These are phyloP conservation scores for Cutaneotrichosporon dermatis DNA, from an alignment of 1,284 basidiomycete species.

Conservation along the genomic window DNA sequence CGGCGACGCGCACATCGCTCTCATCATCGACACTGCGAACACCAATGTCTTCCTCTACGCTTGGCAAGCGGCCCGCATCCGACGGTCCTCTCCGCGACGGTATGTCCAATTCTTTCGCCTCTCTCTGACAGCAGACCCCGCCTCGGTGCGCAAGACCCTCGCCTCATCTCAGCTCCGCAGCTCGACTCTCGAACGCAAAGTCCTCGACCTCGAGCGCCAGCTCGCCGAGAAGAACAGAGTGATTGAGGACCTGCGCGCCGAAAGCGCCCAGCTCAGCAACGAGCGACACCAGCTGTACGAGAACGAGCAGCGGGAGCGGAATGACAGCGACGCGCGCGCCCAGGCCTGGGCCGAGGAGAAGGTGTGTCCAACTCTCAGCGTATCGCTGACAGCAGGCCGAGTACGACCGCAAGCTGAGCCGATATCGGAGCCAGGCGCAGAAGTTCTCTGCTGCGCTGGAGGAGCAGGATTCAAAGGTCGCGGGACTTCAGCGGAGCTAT, in stretches of 20 bases:
- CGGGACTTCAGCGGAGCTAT: not conserved
- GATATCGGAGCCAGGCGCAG: not conserved
- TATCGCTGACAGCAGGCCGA: not conserved
- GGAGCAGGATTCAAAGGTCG: not conserved
- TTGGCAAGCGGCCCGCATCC: conserved; percentile 22
- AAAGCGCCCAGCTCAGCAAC: conserved; percentile 27
- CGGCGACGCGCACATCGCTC: not conserved
- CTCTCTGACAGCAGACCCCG: conserved; percentile 15
- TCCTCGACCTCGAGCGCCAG: conserved; percentile 22
- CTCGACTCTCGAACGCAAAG: conserved; percentile 22
- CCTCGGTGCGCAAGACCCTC: conserved; percentile 17
- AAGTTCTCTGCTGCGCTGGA: not conserved
- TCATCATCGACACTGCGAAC: not conserved
- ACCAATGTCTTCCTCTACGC: conserved; percentile 5
- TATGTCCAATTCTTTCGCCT: not conserved
- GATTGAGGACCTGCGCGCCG: conserved; percentile 27
- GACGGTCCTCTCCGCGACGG: conserved; percentile 27
- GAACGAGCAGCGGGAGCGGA: conserved; percentile 24
- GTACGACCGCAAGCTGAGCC: not conserved
- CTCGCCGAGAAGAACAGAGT: conserved; percentile 17
- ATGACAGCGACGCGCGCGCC: conserved; percentile 24
- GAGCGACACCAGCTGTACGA: conserved; percentile 30
- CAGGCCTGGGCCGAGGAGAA: conserved; percentile 30
- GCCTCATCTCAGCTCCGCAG: conserved; percentile 16
- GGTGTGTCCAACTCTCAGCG: conserved; percentile 19